phyloP scores from a whole-genome alignment of 1,139 yeast genomes.

The Zhuliangozyma parablackwelliae region DNA sequence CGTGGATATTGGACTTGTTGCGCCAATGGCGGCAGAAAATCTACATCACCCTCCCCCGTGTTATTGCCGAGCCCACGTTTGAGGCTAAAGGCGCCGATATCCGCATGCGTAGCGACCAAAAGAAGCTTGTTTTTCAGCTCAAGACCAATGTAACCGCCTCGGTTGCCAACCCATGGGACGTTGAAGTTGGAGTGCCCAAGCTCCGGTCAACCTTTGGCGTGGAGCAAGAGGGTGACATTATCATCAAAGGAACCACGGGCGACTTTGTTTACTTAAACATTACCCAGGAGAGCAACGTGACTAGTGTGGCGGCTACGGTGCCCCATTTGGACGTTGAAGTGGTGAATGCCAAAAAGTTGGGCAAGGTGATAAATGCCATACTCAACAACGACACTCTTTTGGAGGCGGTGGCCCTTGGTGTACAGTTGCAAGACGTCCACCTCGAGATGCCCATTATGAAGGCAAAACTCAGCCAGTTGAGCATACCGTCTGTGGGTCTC shows the following conservation, averaged over 20 bases:
- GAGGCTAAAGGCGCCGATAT: conserved; percentile 1
- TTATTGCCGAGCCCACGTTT: not conserved
- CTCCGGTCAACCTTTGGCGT: conserved; percentile 12
- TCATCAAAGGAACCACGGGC: conserved; percentile 13
- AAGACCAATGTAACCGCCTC: conserved; percentile 11
- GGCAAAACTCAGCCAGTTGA: conserved; percentile 16
- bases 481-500: conserved; percentile 6
- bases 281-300: conserved; percentile 1
- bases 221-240: conserved; percentile 4
- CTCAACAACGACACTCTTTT: conserved; percentile 1
- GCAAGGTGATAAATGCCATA: conserved; percentile 12
- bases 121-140: conserved; percentile 9
- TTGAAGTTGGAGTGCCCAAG: conserved; percentile 14
- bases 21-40: conserved; percentile 5
- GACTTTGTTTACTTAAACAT: conserved; percentile 9
- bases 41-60: conserved; percentile 7
- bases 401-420: conserved; percentile 10
- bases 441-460: conserved; percentile 19
- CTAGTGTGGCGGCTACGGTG: conserved; percentile 5
- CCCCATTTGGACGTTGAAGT: conserved; percentile 12
- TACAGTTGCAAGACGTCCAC: conserved; percentile 15
- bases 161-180: conserved; percentile 7
- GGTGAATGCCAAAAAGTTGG: conserved; percentile 12
- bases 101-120: not conserved
- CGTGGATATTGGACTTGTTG: conserved; percentile 23